Conservation (phyloP, 2,329 filamentous ascomycete species). For the Phoma sp. region DNA sequence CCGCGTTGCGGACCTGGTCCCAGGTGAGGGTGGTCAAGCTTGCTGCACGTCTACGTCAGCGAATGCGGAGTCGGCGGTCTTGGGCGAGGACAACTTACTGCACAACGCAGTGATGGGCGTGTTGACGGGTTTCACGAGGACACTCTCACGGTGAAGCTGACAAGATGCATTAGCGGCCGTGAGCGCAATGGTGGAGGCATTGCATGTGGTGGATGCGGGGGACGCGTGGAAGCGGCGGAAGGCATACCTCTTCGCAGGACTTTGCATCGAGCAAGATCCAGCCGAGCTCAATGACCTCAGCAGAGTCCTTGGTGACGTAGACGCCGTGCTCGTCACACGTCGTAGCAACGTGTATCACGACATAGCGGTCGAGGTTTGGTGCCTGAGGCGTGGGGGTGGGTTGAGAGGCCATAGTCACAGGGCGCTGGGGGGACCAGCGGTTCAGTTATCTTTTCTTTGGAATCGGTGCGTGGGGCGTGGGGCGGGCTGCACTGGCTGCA, state of each 20-base stretch:
- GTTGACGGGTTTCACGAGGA: constrained; percentile 97
- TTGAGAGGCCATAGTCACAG: constrained; percentile 36
- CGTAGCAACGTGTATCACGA: constrained; percentile 97
- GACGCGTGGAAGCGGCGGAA: constrained; percentile 8
- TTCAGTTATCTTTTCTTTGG: background rate
- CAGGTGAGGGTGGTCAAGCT: constrained; percentile 97
- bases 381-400: constrained; percentile 40
- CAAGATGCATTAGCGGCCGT: constrained; percentile 38
- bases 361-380: constrained; percentile 82
- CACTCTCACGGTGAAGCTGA: constrained; percentile 91
- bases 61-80: constrained; percentile 15
- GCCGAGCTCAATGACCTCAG: constrained; percentile 97
- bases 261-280: constrained; percentile 96
- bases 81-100: constrained; percentile 69
- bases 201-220: constrained; percentile 14
- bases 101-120: constrained; percentile 98
- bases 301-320: constrained; percentile 98
- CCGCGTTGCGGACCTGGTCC: constrained; percentile 98
- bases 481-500: background rate
- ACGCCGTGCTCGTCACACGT: constrained; percentile 99
- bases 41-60: constrained; percentile 62
- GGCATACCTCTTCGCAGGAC: constrained; percentile 81
- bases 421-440: constrained; percentile 14
- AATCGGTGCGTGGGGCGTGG: constrained; percentile 6
- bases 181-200: constrained; percentile 16